A percentile compares a stretch with the other conserved stretches of the same genome.
Evolutionary conservation across 345 rosid species (phyloP).

Genomic region (Carallia pectinifolia): DNA sequence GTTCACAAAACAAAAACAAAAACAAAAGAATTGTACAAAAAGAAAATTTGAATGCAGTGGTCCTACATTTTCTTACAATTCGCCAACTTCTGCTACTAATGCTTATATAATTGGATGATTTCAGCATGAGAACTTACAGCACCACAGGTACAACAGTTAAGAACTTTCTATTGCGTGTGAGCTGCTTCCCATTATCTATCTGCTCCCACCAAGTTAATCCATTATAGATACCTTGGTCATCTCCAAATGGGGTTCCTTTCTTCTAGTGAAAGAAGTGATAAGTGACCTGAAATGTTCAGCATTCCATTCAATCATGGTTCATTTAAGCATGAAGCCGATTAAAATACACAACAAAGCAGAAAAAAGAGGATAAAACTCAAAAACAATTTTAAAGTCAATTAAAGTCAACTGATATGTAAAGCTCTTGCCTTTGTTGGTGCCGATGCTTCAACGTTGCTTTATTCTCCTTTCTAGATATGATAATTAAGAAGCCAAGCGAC

Average conservation of each 20-base stretch:
- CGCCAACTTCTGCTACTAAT: neutral
- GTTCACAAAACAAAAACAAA: too few relatives aligned
- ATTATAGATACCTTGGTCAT: slow-evolving; percentile 98
- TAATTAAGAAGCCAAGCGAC: too few relatives aligned
- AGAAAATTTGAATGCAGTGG: too few relatives aligned
- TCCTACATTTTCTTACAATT: too few relatives aligned
- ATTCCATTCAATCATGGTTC: slow-evolving; percentile 13
- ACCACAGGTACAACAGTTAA: slow-evolving; percentile 89
- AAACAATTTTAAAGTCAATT: neutral
- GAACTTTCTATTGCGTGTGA: slow-evolving; percentile 89
- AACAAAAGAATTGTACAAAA: too few relatives aligned
- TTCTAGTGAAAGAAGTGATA: slow-evolving; percentile 98
- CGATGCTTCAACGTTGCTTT: too few relatives aligned
- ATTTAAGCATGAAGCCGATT: slow-evolving; percentile 1
- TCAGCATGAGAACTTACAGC: slow-evolving; percentile 54
- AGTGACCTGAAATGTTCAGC: slow-evolving; percentile 56
- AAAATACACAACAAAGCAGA: neutral
- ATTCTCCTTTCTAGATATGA: too few relatives aligned
- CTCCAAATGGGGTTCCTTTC: slow-evolving; percentile 97
- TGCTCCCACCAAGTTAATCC: slow-evolving; percentile 99
- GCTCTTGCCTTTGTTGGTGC: too few relatives aligned
- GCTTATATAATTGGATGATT: neutral
- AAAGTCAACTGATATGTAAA: too few relatives aligned
- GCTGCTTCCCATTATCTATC: slow-evolving; percentile 92
- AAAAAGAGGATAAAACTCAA: neutral